Evolutionary conservation across 768 basidiomycete genomes (phyloP), one percentile per base, ranked within the genome.

Genomic region (Dentipellis sp.): DNA sequence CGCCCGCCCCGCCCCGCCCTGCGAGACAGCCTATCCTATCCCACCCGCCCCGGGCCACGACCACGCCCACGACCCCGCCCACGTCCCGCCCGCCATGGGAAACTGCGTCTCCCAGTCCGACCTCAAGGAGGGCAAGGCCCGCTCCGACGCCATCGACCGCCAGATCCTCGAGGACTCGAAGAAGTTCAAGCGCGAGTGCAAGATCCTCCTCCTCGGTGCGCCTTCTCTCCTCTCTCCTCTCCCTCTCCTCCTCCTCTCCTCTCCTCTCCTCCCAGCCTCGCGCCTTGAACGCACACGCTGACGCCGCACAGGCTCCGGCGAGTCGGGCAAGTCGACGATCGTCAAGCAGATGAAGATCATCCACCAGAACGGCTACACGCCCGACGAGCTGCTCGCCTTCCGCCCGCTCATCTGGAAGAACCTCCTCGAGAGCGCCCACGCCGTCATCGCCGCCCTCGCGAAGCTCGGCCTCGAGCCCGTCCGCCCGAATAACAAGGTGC

Each of bases 331-430:
- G 72, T 86, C 83, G 4, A 98, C 94, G 0, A 92, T 98, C 61
- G 93, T 97, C 37, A 97, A 98, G 68, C 94, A 98, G 70, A 97
- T 98, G 94, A 97, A 95, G 78, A 94, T 97, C 56, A 94, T 97
- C 50, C 90, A 98, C 68, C 90, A 95, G 68, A 83, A 86, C 59
- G 94, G 94, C 11, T 98, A 93, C 71, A 81, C 84, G 2, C 70
- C 72, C 8, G 79, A 86, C 0, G 93, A 97, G 68, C 81, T 92
- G 23, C 75, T 84, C 58, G 77, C 81, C 3, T 95, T 82, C 73
- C 77, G 87, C 17, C 79, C 84, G 0, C 84, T 86, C 34, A 84
- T 98, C 50, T 92, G 87, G 71, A 83, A 83, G 63, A 89, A 95
- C 68, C 83, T 94, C 4, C 75, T 95, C 58, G 94, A 97, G 61